Evolutionary conservation across 257 asterid genomes (phyloP).

Genomic region (Solanum arcanum): DNA sequence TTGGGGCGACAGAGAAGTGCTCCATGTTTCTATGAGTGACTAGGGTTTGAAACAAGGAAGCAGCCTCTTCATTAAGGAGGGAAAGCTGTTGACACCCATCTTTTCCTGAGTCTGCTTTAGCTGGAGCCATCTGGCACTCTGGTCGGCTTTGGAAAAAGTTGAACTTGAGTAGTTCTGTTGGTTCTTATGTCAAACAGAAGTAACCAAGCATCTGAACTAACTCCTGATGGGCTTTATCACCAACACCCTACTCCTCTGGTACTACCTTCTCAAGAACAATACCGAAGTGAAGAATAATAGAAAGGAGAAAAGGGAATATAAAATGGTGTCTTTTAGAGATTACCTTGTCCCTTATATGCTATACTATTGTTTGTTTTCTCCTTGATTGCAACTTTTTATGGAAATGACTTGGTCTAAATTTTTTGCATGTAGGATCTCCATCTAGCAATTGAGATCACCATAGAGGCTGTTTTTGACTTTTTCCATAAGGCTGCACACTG

Average conservation of each 20-base stretch:
- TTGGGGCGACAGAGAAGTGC: background rate
- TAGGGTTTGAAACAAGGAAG: background rate
- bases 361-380: background rate
- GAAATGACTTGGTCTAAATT: background rate
- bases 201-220: background rate
- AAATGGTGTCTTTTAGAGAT: background rate
- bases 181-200: background rate
- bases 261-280: background rate
- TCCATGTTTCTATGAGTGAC: background rate
- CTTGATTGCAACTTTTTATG: background rate
- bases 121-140: background rate
- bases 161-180: background rate
- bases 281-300: background rate
- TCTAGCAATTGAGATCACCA: slow-evolving; percentile 69
- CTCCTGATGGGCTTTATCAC: background rate
- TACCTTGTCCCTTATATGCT: background rate
- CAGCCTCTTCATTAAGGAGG: background rate
- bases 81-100: background rate
- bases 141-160: background rate
- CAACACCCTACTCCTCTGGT: background rate
- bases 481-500: slow-evolving; percentile 72
- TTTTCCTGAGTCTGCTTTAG: background rate
- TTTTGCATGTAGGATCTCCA: slow-evolving; percentile 64
- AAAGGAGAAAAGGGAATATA: background rate
- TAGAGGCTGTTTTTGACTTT: slow-evolving; percentile 70